Conservation (phyloP, 352 stramenopile species). For the Bremia lactucae region DNA sequence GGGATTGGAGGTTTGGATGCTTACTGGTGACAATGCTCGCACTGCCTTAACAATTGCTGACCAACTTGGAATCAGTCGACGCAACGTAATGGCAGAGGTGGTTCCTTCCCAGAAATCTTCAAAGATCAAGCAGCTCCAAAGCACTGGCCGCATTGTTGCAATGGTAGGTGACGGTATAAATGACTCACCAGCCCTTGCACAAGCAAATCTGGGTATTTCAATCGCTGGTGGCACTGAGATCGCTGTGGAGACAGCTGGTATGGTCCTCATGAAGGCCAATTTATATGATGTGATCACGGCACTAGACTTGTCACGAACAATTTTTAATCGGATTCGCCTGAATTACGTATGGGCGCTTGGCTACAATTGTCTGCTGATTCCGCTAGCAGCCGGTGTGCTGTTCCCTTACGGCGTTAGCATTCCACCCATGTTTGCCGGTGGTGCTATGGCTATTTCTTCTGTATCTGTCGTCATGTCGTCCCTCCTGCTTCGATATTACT, state of each 20-base stretch:
- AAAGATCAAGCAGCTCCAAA: constrained; percentile 89
- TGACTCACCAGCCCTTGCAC: constrained; percentile 94
- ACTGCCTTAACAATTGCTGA: constrained; percentile 91
- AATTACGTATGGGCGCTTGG: constrained; percentile 97
- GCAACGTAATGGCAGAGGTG: constrained; percentile 91
- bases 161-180: constrained; percentile 99
- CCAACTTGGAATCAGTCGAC: constrained; percentile 87
- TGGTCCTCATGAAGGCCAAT: constrained; percentile 87
- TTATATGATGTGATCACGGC: constrained; percentile 92
- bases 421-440: constrained; percentile 92
- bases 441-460: constrained; percentile 94
- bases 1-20: constrained; percentile 94
- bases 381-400: constrained; percentile 92
- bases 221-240: constrained; percentile 94
- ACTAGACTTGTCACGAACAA: constrained; percentile 91
- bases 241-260: constrained; percentile 94
- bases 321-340: constrained; percentile 93
- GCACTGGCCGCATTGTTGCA: constrained; percentile 77
- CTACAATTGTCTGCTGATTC: constrained; percentile 97
- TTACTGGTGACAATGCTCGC: constrained; percentile 97
- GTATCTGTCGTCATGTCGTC: constrained; percentile 94
- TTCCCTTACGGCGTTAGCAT: constrained; percentile 92
- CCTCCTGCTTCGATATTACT: constrained; percentile 89
- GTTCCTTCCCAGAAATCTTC: constrained; percentile 92
- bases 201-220: constrained; percentile 95